Base-by-base conservation (phyloP, 2,329 filamentous ascomycete genomes). In the Colletotrichum shisoi region DNA sequence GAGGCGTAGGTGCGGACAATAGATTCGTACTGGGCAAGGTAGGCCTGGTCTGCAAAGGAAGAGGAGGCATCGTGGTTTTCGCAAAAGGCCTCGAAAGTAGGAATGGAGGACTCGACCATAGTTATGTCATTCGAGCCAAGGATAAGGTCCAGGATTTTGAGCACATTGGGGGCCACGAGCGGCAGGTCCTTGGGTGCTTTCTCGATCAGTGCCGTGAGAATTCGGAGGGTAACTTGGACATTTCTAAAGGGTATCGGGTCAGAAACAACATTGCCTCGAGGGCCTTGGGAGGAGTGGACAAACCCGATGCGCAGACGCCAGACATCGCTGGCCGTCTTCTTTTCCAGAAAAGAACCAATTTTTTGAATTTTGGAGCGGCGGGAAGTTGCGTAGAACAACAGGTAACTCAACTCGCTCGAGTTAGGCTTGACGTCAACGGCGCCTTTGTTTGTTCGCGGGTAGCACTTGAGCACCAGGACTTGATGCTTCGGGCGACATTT, bases 361-460 rank as follows among this genome's bases (percentile, higher is more conserved):
- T 99, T 99, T 75, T 95, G 92, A 73, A 98, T 89, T 84, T 98
- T 99, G 79, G 92, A 94, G 71, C 93, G 89, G 68, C 94, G 92
- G 73, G 94, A 97, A 76, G 92, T 96, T 69, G 92, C 93, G 83
- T 99, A 98, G 85, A 96, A 98, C 62, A 98, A 88, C 71, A 99
- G 87, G 77, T 98, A 98, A 79, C 93, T 96, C 70, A 99, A 87
- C 83, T 99, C 95, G 80, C 93, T 96, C 71, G 93, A 93, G 80
- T 98, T 98, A 51, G 95, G 94, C 80, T 94, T 96, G 75, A 97
- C 93, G 74, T 97, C 93, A 76, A 94, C 91, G 70, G 92, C 90
- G 58, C 92, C 93, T 81, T 97, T 98, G 71, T 92, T 92, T 71
- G 92, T 94, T 72, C 91, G 91, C 46, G 95, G 95, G 79, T 97